phyloP scores from a whole-genome alignment of 2,329 filamentous ascomycete species.

The Triangularia setosa region DNA sequence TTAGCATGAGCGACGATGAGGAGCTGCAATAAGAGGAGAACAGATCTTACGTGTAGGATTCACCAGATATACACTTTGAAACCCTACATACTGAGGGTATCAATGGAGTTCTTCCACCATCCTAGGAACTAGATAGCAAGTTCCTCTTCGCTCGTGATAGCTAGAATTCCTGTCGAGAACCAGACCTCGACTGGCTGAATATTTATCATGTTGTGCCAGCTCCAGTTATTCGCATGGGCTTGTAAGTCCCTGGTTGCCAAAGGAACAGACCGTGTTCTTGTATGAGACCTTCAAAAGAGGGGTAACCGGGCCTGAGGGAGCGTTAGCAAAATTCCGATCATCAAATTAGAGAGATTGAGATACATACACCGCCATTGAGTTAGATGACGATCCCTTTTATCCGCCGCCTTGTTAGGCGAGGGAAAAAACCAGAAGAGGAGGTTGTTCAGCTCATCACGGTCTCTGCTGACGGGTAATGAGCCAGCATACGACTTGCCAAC shows the following conservation, averaged over 20 bases:
- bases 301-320: constrained; percentile 47
- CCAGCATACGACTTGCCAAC: constrained; percentile 64
- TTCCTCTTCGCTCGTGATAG: constrained; percentile 62
- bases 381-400: constrained; percentile 61
- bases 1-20: background rate
- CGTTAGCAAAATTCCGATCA: background rate
- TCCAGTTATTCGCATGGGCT: constrained; percentile 64
- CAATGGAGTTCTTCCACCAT: constrained; percentile 75
- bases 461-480: constrained; percentile 52
- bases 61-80: constrained; percentile 72
- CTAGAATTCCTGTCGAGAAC: constrained; percentile 62
- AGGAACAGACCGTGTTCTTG: constrained; percentile 74
- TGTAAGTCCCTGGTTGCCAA: constrained; percentile 67
- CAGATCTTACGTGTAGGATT: constrained; percentile 56
- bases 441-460: constrained; percentile 41
- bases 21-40: background rate
- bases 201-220: constrained; percentile 74
- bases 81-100: constrained; percentile 64
- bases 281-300: constrained; percentile 63
- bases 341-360: background rate
- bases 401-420: constrained; percentile 44
- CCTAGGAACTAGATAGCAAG: constrained; percentile 68
- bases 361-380: constrained; percentile 51
- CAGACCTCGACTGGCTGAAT: constrained; percentile 67
- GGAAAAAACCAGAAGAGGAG: constrained; percentile 68